phyloP scores from a whole-genome alignment of 805 yeast genomes.

The Wickerhamomyces silvicola region DNA sequence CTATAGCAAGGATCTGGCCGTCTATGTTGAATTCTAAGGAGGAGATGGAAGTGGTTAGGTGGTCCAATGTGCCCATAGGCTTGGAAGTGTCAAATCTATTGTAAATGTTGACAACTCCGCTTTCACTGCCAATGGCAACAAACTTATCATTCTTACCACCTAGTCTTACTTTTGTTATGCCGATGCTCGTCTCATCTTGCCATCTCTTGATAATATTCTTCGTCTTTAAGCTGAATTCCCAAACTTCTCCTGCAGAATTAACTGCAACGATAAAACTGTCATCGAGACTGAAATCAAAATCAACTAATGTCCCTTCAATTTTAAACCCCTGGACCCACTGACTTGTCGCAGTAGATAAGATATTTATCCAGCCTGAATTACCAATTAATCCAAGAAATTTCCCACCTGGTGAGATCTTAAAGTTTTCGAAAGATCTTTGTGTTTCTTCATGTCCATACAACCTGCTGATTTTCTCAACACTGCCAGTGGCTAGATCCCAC shows the following conservation, averaged over 20 bases:
- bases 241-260: constrained; percentile 79
- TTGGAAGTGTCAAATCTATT: constrained; percentile 41
- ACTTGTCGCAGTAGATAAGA: constrained; percentile 71
- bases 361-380: constrained; percentile 84
- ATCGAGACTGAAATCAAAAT: constrained; percentile 60
- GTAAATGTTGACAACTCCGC: constrained; percentile 86
- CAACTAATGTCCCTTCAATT: constrained; percentile 80
- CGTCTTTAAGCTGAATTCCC: constrained; percentile 66
- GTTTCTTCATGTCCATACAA: constrained; percentile 86
- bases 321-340: constrained; percentile 85
- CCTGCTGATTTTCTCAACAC: constrained; percentile 77
- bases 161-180: constrained; percentile 67
- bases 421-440: constrained; percentile 83
- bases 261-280: constrained; percentile 45
- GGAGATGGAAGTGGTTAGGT: constrained; percentile 76
- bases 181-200: constrained; percentile 83
- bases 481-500: constrained; percentile 77
- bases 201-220: constrained; percentile 57
- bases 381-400: constrained; percentile 70
- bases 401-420: constrained; percentile 72
- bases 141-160: constrained; percentile 70
- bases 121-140: constrained; percentile 83
- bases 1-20: constrained; percentile 83
- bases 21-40: constrained; percentile 70
- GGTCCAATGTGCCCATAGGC: constrained; percentile 65